phyloP scores from a whole-genome alignment of 345 rosid species.

The Euphorbia tirucalli region DNA sequence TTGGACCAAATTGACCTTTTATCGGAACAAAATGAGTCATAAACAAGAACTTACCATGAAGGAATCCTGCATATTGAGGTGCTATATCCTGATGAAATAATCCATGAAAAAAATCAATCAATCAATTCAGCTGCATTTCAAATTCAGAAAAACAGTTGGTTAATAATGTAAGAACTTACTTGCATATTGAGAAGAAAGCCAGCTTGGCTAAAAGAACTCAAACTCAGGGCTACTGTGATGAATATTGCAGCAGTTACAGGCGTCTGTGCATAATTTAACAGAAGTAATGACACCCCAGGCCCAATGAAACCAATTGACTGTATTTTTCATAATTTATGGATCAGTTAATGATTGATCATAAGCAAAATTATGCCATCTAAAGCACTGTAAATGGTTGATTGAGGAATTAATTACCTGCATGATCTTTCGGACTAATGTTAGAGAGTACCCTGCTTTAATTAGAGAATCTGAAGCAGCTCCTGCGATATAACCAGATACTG shows the following conservation, averaged over 20 bases:
- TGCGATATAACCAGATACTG: slow-evolving; percentile 73
- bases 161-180: slow-evolving; percentile 38
- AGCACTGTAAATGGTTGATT: neutral
- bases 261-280: slow-evolving; percentile 71
- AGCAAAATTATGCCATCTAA: neutral
- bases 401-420: slow-evolving; percentile 66
- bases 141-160: neutral
- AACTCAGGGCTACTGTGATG: slow-evolving; percentile 75
- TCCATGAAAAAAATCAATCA: neutral
- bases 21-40: neutral
- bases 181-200: slow-evolving; percentile 96
- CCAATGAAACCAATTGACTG: slow-evolving; percentile 92
- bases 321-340: neutral
- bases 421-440: slow-evolving; percentile 74
- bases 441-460: slow-evolving; percentile 67
- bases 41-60: slow-evolving; percentile 53
- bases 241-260: slow-evolving; percentile 57
- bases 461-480: slow-evolving; percentile 68
- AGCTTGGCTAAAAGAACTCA: slow-evolving; percentile 97
- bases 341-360: neutral
- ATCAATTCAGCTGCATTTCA: neutral
- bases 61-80: slow-evolving; percentile 81
- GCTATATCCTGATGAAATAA: slow-evolving; percentile 78
- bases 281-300: slow-evolving; percentile 76
- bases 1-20: too few relatives aligned